phyloP scores from a whole-genome alignment of 345 rosid species.

The Euclidium syriacum region DNA sequence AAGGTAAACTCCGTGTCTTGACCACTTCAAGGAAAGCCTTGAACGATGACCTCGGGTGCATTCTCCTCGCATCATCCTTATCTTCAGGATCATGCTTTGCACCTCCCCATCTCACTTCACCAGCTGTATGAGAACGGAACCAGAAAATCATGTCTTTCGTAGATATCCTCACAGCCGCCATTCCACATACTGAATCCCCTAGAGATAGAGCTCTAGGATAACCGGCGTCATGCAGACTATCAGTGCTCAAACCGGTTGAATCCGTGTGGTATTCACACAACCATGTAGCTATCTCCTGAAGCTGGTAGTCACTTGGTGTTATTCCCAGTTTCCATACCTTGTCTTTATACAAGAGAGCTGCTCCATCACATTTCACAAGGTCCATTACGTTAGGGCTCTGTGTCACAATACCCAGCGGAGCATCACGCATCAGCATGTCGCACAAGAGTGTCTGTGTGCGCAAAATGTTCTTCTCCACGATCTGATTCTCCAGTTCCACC shows the following conservation, averaged over 20 bases:
- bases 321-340: conserved; percentile 63
- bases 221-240: conserved; percentile 89
- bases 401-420: conserved; percentile 80
- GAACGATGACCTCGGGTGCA: conserved; percentile 98
- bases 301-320: conserved; percentile 67
- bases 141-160: conserved; percentile 75
- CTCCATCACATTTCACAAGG: conserved; percentile 94
- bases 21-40: conserved; percentile 92
- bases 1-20: conserved; percentile 78
- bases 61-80: conserved; percentile 72
- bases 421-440: conserved; percentile 94
- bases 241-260: conserved; percentile 93
- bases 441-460: conserved; percentile 91
- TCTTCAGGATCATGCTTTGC: conserved; percentile 78
- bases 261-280: conserved; percentile 72
- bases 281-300: conserved; percentile 71
- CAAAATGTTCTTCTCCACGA: conserved; percentile 78
- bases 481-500: conserved; percentile 76
- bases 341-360: conserved; percentile 70
- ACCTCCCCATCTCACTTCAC: conserved; percentile 94
- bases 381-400: conserved; percentile 91
- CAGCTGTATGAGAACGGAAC: conserved; percentile 89
- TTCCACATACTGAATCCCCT: conserved; percentile 80
- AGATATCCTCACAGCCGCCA: conserved; percentile 93
- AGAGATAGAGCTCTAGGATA: conserved; percentile 66